Conservation (phyloP, 495 filamentous ascomycete genomes). For the Penicillium dipodomyicola region DNA sequence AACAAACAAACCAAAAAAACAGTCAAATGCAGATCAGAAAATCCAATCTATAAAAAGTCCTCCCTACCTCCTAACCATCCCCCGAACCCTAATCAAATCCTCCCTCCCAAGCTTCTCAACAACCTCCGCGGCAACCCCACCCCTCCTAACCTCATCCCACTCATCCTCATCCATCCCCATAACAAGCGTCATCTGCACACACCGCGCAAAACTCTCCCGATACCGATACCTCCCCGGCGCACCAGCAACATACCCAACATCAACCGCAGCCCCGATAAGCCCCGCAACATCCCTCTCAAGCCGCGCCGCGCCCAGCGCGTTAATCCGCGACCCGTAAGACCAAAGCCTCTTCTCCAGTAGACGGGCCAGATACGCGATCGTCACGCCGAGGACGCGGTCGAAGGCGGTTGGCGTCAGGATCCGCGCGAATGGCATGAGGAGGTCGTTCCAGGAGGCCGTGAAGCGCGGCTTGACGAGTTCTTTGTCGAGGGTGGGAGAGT, state of each 20-base stretch:
- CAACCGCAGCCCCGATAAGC: constrained; percentile 72
- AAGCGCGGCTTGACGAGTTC: constrained; percentile 71
- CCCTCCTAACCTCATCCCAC: constrained; percentile 72
- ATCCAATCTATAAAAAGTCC: neutral
- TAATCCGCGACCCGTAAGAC: constrained; percentile 77
- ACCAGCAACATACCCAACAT: constrained; percentile 50
- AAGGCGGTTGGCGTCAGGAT: constrained; percentile 73
- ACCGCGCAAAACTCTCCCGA: constrained; percentile 74
- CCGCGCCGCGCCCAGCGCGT: constrained; percentile 76
- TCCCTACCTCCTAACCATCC: constrained; percentile 48
- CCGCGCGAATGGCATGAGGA: constrained; percentile 80
- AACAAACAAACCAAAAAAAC: neutral
- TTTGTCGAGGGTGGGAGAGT: constrained; percentile 33
- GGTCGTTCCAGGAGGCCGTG: constrained; percentile 74
- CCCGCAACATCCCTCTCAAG: constrained; percentile 86
- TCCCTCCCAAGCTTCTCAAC: constrained; percentile 55
- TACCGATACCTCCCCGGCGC: constrained; percentile 61
- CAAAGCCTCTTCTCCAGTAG: constrained; percentile 89
- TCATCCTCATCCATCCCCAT: constrained; percentile 98
- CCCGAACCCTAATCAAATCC: constrained; percentile 60
- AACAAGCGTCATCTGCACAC: constrained; percentile 80
- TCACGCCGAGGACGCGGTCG: constrained; percentile 66
- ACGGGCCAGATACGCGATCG: constrained; percentile 67
- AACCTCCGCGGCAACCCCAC: constrained; percentile 42
- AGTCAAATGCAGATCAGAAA: neutral